Evolutionary conservation across 306 rosid species (phyloP).

Genomic region (Pyrus pyrifolia): DNA sequence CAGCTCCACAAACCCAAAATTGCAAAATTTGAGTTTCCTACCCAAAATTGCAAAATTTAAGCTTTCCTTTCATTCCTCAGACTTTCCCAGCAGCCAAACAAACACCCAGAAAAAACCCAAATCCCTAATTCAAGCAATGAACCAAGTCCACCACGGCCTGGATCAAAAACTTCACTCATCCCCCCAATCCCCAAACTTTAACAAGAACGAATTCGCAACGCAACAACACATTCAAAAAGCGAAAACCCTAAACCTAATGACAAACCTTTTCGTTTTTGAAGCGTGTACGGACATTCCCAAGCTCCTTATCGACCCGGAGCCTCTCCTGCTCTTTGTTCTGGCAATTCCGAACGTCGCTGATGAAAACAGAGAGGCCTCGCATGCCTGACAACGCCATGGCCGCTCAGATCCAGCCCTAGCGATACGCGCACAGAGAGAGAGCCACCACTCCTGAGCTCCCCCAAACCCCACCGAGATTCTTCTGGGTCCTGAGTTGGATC

Average conservation of each 20-base stretch:
- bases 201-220: not conserved
- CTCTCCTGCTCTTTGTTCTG: slow-evolving; percentile 97
- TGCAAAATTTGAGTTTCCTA: not conserved
- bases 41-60: not conserved
- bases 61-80: not conserved
- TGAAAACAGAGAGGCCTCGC: slow-evolving; percentile 97
- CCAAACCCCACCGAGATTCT: slow-evolving; percentile 36
- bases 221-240: not conserved
- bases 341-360: slow-evolving; percentile 95
- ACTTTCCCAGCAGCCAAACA: not conserved
- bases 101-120: slow-evolving; percentile 3
- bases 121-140: slow-evolving; percentile 2
- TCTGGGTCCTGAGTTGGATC: slow-evolving; percentile 40
- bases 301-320: slow-evolving; percentile 96
- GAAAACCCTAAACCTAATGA: not conserved
- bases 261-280: slow-evolving; percentile 92
- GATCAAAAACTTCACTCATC: not conserved
- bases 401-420: slow-evolving; percentile 49
- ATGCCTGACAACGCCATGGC: slow-evolving; percentile 95
- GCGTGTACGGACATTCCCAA: slow-evolving; percentile 94
- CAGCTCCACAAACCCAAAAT: not conserved
- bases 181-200: not conserved
- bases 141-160: not conserved
- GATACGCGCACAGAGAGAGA: slow-evolving; percentile 1
- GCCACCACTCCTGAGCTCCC: slow-evolving; percentile 17